Percentiles rank a stretch among this genome's conserved stretches.
phyloP scores from a whole-genome alignment of 2,329 filamentous ascomycete genomes.

The Magnaporthiopsis poae region DNA sequence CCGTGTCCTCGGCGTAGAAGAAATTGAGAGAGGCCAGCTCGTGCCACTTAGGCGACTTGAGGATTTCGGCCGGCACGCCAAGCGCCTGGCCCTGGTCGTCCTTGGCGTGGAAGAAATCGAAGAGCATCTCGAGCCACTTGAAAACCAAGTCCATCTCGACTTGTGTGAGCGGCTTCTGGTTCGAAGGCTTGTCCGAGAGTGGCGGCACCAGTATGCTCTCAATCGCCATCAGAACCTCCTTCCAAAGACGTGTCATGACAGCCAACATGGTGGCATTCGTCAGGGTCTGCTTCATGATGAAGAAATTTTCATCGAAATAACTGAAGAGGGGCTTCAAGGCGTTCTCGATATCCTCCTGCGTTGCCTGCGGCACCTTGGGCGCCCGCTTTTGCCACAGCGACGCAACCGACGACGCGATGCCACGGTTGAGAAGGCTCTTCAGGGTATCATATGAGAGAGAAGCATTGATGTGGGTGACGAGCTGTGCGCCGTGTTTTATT shows the following conservation, averaged over 20 bases:
- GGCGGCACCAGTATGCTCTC: constrained; percentile 86
- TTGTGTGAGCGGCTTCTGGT: constrained; percentile 70
- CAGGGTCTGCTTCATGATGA: constrained; percentile 94
- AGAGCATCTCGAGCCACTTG: constrained; percentile 82
- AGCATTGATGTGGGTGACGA: constrained; percentile 84
- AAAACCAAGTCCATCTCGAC: constrained; percentile 92
- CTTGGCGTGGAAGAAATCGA: constrained; percentile 88
- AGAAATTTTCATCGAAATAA: constrained; percentile 98
- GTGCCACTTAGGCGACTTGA: constrained; percentile 97
- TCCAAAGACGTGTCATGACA: constrained; percentile 97
- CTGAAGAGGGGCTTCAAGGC: constrained; percentile 76
- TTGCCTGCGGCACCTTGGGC: constrained; percentile 47
- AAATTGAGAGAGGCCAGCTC: constrained; percentile 94
- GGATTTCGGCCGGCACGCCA: constrained; percentile 78
- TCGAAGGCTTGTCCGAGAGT: constrained; percentile 84
- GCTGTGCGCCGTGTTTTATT: constrained; percentile 34
- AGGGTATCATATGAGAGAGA: constrained; percentile 78
- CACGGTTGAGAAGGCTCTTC: constrained; percentile 60
- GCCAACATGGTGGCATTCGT: constrained; percentile 95
- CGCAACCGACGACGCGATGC: constrained; percentile 62
- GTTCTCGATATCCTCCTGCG: constrained; percentile 65
- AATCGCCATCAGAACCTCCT: constrained; percentile 86
- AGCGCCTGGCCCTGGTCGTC: constrained; percentile 75
- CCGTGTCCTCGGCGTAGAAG: constrained; percentile 92
- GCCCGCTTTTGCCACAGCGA: constrained; percentile 55